phyloP scores from a whole-genome alignment of 306 rosid genomes.

The Pyrus betulifolia region DNA sequence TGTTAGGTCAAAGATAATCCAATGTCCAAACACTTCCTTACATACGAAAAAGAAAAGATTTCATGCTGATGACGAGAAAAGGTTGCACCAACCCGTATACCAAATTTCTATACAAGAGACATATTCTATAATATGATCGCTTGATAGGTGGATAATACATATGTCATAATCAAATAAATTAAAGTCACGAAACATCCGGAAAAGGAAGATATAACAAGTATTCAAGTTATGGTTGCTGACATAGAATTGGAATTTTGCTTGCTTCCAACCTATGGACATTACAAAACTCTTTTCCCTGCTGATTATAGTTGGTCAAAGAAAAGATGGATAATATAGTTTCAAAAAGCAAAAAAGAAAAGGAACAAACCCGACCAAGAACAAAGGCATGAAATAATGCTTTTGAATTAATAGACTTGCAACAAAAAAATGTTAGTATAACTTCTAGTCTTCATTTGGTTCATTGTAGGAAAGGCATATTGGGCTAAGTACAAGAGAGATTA shows the following conservation, averaged over 20 bases:
- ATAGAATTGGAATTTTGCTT: neutral
- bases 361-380: neutral
- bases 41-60: neutral
- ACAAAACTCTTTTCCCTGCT: neutral
- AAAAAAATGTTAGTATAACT: neutral
- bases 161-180: constrained; percentile 18
- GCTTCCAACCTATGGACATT: neutral
- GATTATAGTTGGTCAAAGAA: neutral
- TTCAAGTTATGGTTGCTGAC: neutral
- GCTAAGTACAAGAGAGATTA: neutral
- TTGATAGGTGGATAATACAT: neutral
- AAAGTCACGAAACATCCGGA: constrained; percentile 9
- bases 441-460: neutral
- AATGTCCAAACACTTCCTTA: neutral
- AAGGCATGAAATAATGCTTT: neutral
- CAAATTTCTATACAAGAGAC: constrained; percentile 8
- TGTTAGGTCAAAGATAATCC: neutral
- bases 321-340: neutral
- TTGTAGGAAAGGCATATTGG: neutral
- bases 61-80: neutral
- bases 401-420: neutral
- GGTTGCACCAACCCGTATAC: constrained; percentile 2
- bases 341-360: neutral
- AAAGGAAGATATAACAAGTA: neutral
- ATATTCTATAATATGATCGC: neutral